Percentiles rank a stretch among this genome's conserved stretches.
Conservation (phyloP, 192 early-diverging fungal species). For the Podochytrium sp. region DNA sequence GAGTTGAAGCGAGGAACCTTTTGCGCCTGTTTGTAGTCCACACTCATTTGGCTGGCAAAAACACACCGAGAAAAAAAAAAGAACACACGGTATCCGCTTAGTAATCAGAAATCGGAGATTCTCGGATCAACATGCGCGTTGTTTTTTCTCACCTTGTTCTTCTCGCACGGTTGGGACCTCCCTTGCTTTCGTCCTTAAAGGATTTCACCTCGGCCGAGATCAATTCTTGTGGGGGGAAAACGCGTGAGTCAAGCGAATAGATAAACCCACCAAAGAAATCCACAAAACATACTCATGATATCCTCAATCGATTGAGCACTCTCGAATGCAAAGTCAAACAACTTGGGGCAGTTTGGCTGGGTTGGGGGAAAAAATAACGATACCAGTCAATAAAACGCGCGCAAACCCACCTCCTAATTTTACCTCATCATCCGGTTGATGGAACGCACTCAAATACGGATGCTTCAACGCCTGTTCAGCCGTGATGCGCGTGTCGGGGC, state of each 20-base stretch:
- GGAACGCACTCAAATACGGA: conserved; percentile 83
- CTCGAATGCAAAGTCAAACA: conserved; percentile 62
- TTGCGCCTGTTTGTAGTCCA: conserved; percentile 26
- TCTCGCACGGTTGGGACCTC: neutral
- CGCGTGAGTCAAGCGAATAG: neutral
- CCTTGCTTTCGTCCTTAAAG: conserved; percentile 33
- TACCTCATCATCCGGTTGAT: conserved; percentile 72
- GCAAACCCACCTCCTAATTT: neutral
- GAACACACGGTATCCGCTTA: neutral
- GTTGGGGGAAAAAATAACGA: neutral
- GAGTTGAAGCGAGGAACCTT: conserved; percentile 22
- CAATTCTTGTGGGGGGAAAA: conserved; percentile 35
- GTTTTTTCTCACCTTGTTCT: neutral
- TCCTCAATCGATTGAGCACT: conserved; percentile 52
- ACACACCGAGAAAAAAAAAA: neutral
- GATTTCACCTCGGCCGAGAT: conserved; percentile 47
- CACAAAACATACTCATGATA: conserved; percentile 53
- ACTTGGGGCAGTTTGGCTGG: conserved; percentile 46
- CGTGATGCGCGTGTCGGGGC: conserved; percentile 85
- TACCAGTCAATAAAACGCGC: conserved; percentile 9
- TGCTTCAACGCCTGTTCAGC: conserved; percentile 90
- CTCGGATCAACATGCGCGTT: neutral
- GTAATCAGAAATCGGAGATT: neutral
- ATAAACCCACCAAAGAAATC: neutral
- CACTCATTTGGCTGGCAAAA: conserved; percentile 24